Evolutionary conservation across 106 monocot genomes (phyloP), one percentile per base, ranked within the genome.

Genomic region (Phalaenopsis aphrodite): DNA sequence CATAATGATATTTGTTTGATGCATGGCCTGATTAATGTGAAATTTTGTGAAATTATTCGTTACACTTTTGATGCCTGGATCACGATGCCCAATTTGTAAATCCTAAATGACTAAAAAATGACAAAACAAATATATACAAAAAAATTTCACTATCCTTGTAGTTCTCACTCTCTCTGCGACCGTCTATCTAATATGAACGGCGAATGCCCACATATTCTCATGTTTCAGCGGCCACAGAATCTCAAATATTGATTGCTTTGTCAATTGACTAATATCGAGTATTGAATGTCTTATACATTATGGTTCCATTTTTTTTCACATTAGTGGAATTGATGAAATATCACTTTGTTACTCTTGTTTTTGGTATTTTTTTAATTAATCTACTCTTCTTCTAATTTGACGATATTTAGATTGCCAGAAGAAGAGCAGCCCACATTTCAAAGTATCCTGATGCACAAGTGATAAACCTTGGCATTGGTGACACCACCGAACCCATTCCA

Each of bases 401-500:
- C 78, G 55, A 39, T 21, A 39, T 30, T 66, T 77, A 94, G 93
- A 91, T 94, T 86, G 91, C 91, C 8, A 89, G 91, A 83, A 87
- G 93, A 87, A 91, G 87, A 77, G 64, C 78, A 18, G 83, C 87
- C 38, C 93, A 94, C 76, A 41, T 89, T 77, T 49, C 74, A 36
- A 91, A 94, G 83, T 82, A 89, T 67, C 93, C 93, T 64, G 93
- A 89, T 86, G 89, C 91, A 57, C 56, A 94, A 66, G 87, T 94
- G 30, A 91, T 94, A 82, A 94, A 89, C 81, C 93, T 94, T 38
- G 93, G 93, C 36, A 94, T 94, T 84, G 93, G 93, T 87, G 93
- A 94, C 77, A 94, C 93, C 30, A 94, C 93, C n/a, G 93, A 94
- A 75, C 93, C 93, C 10, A 94, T 94, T 81, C 93, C 91, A 47